Evolutionary conservation across 371 early-diverging fungal genomes (phyloP), one percentile per base, ranked within the genome.

Genomic region (Coemansia sp.): DNA sequence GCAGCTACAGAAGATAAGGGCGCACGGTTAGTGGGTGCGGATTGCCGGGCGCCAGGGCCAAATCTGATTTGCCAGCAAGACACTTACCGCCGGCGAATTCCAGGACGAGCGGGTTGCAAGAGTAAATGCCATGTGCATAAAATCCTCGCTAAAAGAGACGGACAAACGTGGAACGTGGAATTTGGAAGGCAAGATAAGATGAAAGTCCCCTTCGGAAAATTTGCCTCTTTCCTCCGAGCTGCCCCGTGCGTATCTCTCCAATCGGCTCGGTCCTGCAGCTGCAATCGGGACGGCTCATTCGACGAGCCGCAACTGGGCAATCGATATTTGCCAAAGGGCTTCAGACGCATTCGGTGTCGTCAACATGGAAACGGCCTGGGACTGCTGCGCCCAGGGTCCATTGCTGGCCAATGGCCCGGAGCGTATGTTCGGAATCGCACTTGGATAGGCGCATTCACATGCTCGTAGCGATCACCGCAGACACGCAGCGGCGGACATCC

Each of bases 1-100:
- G 62, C 43, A 59, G 11, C 68, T 65, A 61, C 40, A 54, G 39
- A 31, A 14, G 38, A 50, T 39, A 32, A 56, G 49, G 16, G 32
- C 16, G 30, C 4, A 49, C 16, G 50, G 10, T 43, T 60, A 60
- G 53, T 45, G 43, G 26, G 26, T 3, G 31, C 56, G 32, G 42
- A 56, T 26, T 53, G 39, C 11, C 30, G n/a, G 14, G 5, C 3
- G 5, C 6, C 30, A 5, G 9, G 38, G 9, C 7, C 5, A 43
- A 43, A n/a, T 43, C 16, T 6, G 6, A 14, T 16, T 14, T 14
- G 6, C 6, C n/a, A 6, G n/a, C 5, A 14, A n/a, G n/a, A 14
- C n/a, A 47, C 59, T 59, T 50, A 59, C 59, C 51, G 39, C 16
- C n/a, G 41, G 51, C 51, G n/a, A 38, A 26, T 41, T 50, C 32